Percentiles rank a stretch among this genome's conserved stretches.
Conservation (phyloP, 371 early-diverging fungal genomes). For the Mucor racemosus region DNA sequence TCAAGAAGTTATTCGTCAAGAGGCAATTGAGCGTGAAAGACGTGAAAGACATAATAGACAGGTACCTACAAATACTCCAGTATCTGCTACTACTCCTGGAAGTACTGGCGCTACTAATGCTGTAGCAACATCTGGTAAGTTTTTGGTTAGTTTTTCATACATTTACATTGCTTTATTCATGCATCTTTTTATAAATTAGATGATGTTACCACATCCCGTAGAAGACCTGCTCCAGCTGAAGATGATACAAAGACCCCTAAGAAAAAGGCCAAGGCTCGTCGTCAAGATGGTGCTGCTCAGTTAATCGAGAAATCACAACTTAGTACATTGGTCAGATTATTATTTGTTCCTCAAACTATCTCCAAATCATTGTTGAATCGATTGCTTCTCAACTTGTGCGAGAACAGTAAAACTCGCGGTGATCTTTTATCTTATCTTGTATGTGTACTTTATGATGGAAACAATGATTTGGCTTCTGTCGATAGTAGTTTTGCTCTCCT, state of each 20-base stretch:
- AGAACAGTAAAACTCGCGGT: conserved; percentile 84
- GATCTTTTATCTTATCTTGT: conserved; percentile 88
- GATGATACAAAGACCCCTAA: conserved; percentile 29
- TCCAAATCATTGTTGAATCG: conserved; percentile 73
- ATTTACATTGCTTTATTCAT: neutral
- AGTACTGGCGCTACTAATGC: neutral
- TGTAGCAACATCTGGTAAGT: conserved; percentile 5
- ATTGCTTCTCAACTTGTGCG: conserved; percentile 85
- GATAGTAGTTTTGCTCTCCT: conserved; percentile 82
- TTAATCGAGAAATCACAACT: conserved; percentile 83
- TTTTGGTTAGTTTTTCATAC: neutral
- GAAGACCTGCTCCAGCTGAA: conserved; percentile 24
- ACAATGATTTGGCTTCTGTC: conserved; percentile 75
- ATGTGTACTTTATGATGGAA: conserved; percentile 85
- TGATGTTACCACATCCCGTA: conserved; percentile 4
- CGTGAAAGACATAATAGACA: conserved; percentile 48
- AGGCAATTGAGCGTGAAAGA: conserved; percentile 63
- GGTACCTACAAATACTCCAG: conserved; percentile 26
- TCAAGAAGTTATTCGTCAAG: conserved; percentile 74
- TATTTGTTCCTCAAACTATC: conserved; percentile 82
- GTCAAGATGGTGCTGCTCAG: conserved; percentile 69
- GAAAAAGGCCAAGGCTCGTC: conserved; percentile 49
- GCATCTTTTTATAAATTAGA: neutral
- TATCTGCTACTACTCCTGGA: conserved; percentile 2
- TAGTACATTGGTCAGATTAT: conserved; percentile 81